Evolutionary conservation across 169 alveolate species (phyloP).

Genomic region (Plasmodium vivax): DNA sequence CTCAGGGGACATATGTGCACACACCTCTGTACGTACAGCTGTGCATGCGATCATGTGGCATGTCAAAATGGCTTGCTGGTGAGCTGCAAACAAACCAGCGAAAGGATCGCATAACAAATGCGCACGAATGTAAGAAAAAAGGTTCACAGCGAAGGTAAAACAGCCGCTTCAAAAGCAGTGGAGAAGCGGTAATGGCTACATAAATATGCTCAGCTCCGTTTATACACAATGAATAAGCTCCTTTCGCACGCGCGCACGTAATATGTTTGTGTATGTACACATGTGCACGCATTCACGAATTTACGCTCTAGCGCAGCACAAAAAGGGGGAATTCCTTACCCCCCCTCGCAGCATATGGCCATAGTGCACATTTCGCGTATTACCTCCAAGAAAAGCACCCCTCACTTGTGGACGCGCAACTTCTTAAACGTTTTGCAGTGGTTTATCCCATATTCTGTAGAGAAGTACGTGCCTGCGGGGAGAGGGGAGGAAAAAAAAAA

Average conservation of each 20-base stretch:
- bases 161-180: not conserved
- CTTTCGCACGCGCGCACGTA: not conserved
- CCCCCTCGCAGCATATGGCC: not conserved
- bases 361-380: not conserved
- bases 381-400: not conserved
- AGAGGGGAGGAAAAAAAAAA: not conserved
- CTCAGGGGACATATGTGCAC: not conserved
- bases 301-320: not conserved
- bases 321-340: not conserved
- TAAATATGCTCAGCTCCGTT: not conserved
- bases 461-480: conserved; percentile 34
- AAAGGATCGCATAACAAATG: not conserved
- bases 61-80: not conserved
- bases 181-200: not conserved
- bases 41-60: not conserved
- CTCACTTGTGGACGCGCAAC: not conserved
- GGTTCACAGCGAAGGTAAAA: not conserved
- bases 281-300: not conserved
- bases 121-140: not conserved
- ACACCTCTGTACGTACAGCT: not conserved
- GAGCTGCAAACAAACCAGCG: not conserved
- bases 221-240: not conserved
- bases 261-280: not conserved
- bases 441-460: conserved; percentile 58
- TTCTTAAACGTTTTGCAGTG: conserved; percentile 44